phyloP scores from a whole-genome alignment of 164 flowering plant genomes.

The Vitis rotundifolia region DNA sequence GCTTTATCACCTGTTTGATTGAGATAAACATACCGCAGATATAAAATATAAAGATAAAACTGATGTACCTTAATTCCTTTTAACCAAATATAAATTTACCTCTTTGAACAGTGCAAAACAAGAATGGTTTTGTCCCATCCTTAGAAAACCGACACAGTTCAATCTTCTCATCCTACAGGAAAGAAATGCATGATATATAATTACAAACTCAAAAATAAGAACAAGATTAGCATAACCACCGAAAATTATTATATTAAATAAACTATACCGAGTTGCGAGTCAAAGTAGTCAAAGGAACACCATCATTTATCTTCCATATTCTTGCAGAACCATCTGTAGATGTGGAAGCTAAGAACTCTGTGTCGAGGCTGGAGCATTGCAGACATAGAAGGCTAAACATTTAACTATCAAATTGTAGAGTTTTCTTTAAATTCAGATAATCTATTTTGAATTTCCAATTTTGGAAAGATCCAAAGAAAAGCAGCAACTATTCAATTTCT shows the following conservation, averaged over 20 bases:
- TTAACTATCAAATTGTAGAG: background rate
- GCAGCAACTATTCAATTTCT: background rate
- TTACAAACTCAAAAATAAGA: background rate
- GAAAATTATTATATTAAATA: background rate
- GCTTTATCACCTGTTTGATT: constrained; percentile 59
- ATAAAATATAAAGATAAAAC: background rate
- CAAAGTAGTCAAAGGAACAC: constrained; percentile 69
- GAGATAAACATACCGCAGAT: background rate
- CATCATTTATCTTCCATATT: constrained; percentile 85
- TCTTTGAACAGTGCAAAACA: constrained; percentile 77
- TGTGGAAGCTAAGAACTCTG: constrained; percentile 88
- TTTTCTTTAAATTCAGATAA: background rate
- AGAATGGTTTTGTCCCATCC: constrained; percentile 97
- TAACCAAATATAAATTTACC: constrained; percentile 40
- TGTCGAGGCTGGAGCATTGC: constrained; percentile 63
- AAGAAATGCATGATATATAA: constrained; percentile 2
- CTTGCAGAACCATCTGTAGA: constrained; percentile 92
- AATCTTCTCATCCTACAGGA: constrained; percentile 77
- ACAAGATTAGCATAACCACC: background rate
- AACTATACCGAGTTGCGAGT: constrained; percentile 66
- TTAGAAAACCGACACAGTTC: constrained; percentile 90
- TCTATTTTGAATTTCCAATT: background rate
- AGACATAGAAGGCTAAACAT: constrained; percentile 4
- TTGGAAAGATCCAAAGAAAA: background rate
- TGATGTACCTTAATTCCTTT: background rate